These are phyloP conservation scores for Poronia punctata DNA, from an alignment of 495 filamentous ascomycete species.

Conservation along the genomic window DNA sequence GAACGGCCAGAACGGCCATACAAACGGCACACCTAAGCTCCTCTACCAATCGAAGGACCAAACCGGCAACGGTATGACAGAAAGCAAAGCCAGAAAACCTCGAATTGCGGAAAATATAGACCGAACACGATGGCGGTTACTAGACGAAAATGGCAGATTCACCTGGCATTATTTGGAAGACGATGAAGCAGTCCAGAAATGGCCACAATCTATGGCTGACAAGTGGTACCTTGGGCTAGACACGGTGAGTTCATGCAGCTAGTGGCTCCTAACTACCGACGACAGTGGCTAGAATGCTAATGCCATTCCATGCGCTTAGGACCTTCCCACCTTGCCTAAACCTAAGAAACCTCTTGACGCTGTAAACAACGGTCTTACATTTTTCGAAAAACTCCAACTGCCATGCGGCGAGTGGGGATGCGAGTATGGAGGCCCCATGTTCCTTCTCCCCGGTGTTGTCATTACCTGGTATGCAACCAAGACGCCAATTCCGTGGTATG, in stretches of 20 bases:
- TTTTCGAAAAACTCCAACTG: conserved; percentile 86
- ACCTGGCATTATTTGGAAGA: conserved; percentile 90
- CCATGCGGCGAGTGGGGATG: conserved; percentile 90
- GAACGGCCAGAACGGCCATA: conserved; percentile 1
- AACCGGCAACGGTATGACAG: conserved; percentile 14
- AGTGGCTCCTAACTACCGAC: conserved; percentile 4
- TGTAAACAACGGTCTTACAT: conserved; percentile 75
- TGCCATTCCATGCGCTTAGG: conserved; percentile 38
- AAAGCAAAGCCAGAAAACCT: conserved; percentile 26
- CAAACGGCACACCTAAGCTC: conserved; percentile 15
- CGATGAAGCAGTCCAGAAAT: conserved; percentile 63
- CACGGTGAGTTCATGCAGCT: conserved; percentile 42
- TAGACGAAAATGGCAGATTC: conserved; percentile 74
- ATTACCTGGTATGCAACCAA: conserved; percentile 88
- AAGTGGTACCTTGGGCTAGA: conserved; percentile 74
- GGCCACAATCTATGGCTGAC: conserved; percentile 81
- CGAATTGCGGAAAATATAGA: conserved; percentile 56
- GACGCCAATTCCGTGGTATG: conserved; percentile 74
- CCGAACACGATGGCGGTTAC: conserved; percentile 72
- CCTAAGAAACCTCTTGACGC: conserved; percentile 68
- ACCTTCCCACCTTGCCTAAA: conserved; percentile 61
- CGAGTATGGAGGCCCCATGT: conserved; percentile 88
- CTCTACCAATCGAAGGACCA: conserved; percentile 23
- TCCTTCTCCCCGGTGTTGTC: conserved; percentile 79
- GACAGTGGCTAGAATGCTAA: background rate